Base-by-base conservation (phyloP, 2,329 filamentous ascomycete genomes). In the Chaetomium olivaceum region DNA sequence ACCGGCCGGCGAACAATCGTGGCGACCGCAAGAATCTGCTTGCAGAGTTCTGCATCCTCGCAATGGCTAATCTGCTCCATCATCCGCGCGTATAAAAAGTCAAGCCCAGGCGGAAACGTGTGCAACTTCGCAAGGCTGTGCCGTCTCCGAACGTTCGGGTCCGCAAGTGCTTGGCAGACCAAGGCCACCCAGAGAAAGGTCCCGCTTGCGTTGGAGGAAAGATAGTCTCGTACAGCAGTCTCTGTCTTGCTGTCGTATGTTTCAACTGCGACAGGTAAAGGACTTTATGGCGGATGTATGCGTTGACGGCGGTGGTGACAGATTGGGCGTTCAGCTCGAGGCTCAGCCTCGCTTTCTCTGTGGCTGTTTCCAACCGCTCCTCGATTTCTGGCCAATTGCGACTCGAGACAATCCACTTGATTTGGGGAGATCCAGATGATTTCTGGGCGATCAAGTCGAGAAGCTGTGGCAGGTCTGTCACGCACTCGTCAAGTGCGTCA, bases 401-500 rank as follows among this genome's bases (percentile, higher is more conserved):
- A 68, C 80, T 82, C 2, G 79, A 79, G 3, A 81, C 66, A 31
- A 82, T 66, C 78, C 77, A 82, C 69, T 80, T 82, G 23, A 78
- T 69, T 21, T 36, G 56, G 27, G 56, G 21, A 48, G 56, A n/a
- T 29, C 39, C 33, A 6, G 36, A 58, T 58, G 36, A 58, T 29
- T 58, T 29, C 39, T 48, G 23, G 46, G 31, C 55, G 33, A 58
- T 58, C 33, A 58, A 16, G 33, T 58, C 55, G 33, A 58, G 55
- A 58, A 58, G 55, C 21, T 43, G 33, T 27, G 21, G 21, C 55
- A 39, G 33, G 9, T 43, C 55, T 19, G 33, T 43, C 33, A 58
- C 31, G n/a, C 81, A 84, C 68, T 85, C 80, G 65, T 85, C 80
- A 0, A 85, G 77, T 2, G 78, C 80, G 70, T 84, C 80, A 33